Percentiles rank a stretch among this genome's conserved stretches.
These are phyloP conservation scores for Phytophthora pisi DNA, from an alignment of 352 stramenopile species.

Conservation along the genomic window DNA sequence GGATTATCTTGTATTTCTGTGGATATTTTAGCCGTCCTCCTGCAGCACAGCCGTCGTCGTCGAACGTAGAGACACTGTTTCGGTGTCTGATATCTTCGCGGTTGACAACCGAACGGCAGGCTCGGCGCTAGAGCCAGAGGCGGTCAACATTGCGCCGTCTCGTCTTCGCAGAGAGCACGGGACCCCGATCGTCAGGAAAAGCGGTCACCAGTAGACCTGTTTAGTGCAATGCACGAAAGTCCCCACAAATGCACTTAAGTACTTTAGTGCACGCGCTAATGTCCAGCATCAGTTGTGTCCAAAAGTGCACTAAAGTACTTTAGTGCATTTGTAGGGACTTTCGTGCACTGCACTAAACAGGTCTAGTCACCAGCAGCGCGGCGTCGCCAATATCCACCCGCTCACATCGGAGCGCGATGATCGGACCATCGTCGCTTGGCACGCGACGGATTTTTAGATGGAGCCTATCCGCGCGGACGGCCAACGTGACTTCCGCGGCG, in stretches of 20 bases:
- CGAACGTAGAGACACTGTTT: constrained; percentile 17
- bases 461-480: constrained; percentile 11
- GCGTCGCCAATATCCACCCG: neutral
- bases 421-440: constrained; percentile 2
- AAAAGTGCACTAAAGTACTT: too few relatives aligned
- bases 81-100: constrained; percentile 8
- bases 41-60: constrained; percentile 1
- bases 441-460: constrained; percentile 17
- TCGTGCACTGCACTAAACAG: too few relatives aligned
- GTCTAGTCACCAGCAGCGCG: neutral
- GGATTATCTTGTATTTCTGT: too few relatives aligned
- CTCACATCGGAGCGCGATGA: neutral
- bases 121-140: constrained; percentile 9
- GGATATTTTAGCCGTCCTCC: too few relatives aligned
- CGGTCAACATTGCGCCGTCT: neutral
- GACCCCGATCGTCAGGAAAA: neutral
- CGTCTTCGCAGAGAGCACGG: constrained; percentile 7
- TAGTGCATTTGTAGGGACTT: too few relatives aligned
- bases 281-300: too few relatives aligned
- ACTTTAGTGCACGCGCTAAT: too few relatives aligned
- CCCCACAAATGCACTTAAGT: too few relatives aligned
- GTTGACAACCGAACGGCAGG: constrained; percentile 9
- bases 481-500: constrained; percentile 13
- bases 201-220: too few relatives aligned
- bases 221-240: too few relatives aligned